These are phyloP conservation scores for Paraconiothyrium sp. DNA, from an alignment of 2,329 filamentous ascomycete species.

Conservation along the genomic window DNA sequence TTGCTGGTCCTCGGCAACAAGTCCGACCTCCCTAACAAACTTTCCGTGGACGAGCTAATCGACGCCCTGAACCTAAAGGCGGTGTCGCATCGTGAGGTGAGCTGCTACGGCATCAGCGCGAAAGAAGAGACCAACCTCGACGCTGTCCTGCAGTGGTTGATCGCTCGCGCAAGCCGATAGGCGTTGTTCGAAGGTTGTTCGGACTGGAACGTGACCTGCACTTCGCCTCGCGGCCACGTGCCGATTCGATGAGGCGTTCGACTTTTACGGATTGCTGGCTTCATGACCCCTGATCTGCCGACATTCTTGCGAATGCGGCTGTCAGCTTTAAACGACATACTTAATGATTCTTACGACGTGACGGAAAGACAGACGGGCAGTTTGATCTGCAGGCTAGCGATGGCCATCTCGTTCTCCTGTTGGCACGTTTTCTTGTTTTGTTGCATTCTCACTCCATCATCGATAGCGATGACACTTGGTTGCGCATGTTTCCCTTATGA, in stretches of 20 bases:
- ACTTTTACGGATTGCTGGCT: slow-evolving; percentile 32
- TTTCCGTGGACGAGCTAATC: slow-evolving; percentile 94
- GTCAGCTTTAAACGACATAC: slow-evolving; percentile 53
- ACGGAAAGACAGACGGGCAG: slow-evolving; percentile 61
- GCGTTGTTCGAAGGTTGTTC: slow-evolving; percentile 23
- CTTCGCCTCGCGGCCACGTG: slow-evolving; percentile 30
- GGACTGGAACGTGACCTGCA: slow-evolving; percentile 37
- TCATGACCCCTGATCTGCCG: slow-evolving; percentile 48
- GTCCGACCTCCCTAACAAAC: slow-evolving; percentile 89
- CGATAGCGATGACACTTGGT: slow-evolving; percentile 19
- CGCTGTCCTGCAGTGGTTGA: slow-evolving; percentile 94
- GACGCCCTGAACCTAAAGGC: slow-evolving; percentile 89
- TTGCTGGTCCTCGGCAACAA: slow-evolving; percentile 96
- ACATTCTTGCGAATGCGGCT: slow-evolving; percentile 46
- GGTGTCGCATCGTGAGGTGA: slow-evolving; percentile 92
- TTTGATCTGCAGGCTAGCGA: slow-evolving; percentile 57
- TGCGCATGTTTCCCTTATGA: slow-evolving; percentile 20
- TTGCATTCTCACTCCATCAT: slow-evolving; percentile 35
- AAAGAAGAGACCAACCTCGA: slow-evolving; percentile 99
- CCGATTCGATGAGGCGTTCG: slow-evolving; percentile 26
- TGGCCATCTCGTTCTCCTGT: slow-evolving; percentile 55
- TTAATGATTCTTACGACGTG: slow-evolving; percentile 64
- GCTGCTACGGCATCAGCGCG: slow-evolving; percentile 97
- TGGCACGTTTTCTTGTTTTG: slow-evolving; percentile 39
- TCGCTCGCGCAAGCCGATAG: slow-evolving; percentile 76